phyloP scores from a whole-genome alignment of 2,329 filamentous ascomycete genomes.

The Paraphoma sp. region DNA sequence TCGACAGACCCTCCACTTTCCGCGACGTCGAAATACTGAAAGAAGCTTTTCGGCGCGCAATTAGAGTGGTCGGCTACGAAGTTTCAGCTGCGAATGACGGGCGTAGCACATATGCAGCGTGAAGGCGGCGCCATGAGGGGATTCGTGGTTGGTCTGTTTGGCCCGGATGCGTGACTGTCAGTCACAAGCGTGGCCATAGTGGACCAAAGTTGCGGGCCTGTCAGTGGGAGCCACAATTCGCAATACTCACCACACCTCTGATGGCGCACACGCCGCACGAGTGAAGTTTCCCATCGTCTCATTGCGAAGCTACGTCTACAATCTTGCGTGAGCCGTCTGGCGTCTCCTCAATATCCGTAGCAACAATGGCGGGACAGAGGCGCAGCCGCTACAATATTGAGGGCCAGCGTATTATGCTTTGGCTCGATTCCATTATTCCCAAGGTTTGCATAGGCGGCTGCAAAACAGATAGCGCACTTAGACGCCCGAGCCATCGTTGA shows the following conservation, averaged over 20 bases:
- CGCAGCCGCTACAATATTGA: constrained; percentile 19
- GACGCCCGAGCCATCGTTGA: constrained; percentile 27
- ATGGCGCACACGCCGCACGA: constrained; percentile 14
- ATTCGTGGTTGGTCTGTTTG: constrained; percentile 29
- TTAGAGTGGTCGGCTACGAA: constrained; percentile 12
- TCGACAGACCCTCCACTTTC: constrained; percentile 12
- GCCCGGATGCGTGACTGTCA: constrained; percentile 41
- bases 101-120: constrained; percentile 7
- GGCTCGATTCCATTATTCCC: constrained; percentile 15
- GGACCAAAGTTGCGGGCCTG: constrained; percentile 39
- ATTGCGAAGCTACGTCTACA: not conserved
- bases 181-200: constrained; percentile 33
- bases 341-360: not conserved
- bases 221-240: constrained; percentile 42
- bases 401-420: constrained; percentile 26
- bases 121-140: constrained; percentile 19
- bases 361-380: constrained; percentile 16
- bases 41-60: constrained; percentile 22
- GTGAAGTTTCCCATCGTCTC: not conserved
- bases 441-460: constrained; percentile 30
- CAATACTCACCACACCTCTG: constrained; percentile 22
- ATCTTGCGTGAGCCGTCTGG: not conserved
- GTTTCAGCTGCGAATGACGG: constrained; percentile 21
- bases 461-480: constrained; percentile 32
- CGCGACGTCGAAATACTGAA: constrained; percentile 21